Evolutionary conservation across 306 rosid genomes (phyloP).

Genomic region (Quercus suber): DNA sequence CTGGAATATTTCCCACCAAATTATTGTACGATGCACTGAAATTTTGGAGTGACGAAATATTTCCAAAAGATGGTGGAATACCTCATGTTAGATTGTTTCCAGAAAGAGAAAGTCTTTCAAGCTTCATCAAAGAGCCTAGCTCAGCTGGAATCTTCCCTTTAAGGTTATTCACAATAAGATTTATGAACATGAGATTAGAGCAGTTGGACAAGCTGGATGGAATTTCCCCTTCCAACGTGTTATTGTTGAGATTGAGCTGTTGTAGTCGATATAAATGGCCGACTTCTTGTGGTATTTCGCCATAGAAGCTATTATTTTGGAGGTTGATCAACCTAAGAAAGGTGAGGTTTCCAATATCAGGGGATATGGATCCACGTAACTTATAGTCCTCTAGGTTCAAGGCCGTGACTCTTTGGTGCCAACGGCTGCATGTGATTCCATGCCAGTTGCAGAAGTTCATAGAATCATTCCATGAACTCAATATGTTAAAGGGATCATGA

Average conservation of each 20-base stretch:
- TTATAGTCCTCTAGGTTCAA: too few relatives aligned
- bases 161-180: not conserved
- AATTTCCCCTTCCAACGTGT: slow-evolving; percentile 32
- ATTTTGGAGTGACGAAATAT: rapidly evolving
- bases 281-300: slow-evolving; percentile 29
- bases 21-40: rapidly evolving
- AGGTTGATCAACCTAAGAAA: slow-evolving; percentile 14
- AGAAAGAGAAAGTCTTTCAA: rapidly evolving
- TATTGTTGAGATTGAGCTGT: not conserved
- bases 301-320: slow-evolving; percentile 11
- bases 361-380: not conserved
- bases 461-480: too few relatives aligned
- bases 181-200: not conserved
- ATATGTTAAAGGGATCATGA: too few relatives aligned
- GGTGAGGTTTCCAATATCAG: slow-evolving; percentile 37
- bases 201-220: slow-evolving; percentile 31
- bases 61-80: too few relatives aligned
- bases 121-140: too few relatives aligned
- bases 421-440: too few relatives aligned
- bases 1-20: too few relatives aligned
- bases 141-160: not conserved
- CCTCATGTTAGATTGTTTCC: too few relatives aligned
- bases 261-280: slow-evolving; percentile 13
- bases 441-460: too few relatives aligned
- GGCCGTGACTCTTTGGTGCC: too few relatives aligned